These are phyloP conservation scores for Fusarium armeniacum DNA, from an alignment of 2,329 filamentous ascomycete genomes.

Conservation along the genomic window DNA sequence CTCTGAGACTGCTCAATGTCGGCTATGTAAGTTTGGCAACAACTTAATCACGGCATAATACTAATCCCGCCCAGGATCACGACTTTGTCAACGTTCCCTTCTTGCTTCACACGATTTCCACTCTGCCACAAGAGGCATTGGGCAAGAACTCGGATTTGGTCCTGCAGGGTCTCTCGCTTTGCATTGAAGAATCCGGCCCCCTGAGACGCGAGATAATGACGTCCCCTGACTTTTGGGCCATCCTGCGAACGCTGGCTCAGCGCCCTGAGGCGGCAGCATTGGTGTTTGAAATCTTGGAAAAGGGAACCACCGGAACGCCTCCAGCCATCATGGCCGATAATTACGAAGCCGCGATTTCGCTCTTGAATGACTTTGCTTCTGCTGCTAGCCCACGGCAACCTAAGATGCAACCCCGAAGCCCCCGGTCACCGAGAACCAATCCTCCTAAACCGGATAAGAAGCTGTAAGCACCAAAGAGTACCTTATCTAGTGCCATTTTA, in stretches of 20 bases:
- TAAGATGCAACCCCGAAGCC: slow-evolving; percentile 77
- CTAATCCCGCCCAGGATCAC: slow-evolving; percentile 72
- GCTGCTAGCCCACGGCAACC: slow-evolving; percentile 80
- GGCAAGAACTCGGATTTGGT: slow-evolving; percentile 82
- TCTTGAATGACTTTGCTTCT: slow-evolving; percentile 91
- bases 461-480: slow-evolving; percentile 36
- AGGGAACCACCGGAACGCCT: slow-evolving; percentile 78
- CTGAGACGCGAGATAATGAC: slow-evolving; percentile 94
- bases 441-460: slow-evolving; percentile 47
- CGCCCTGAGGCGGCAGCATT: slow-evolving; percentile 78
- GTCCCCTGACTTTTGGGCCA: slow-evolving; percentile 97
- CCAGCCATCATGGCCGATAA: slow-evolving; percentile 94
- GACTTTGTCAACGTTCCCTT: slow-evolving; percentile 94
- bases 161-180: slow-evolving; percentile 82
- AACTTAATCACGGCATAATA: neutral
- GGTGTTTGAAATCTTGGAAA: slow-evolving; percentile 90
- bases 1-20: slow-evolving; percentile 82
- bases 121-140: slow-evolving; percentile 82
- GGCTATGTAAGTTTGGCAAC: slow-evolving; percentile 78
- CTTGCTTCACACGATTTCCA: slow-evolving; percentile 90
- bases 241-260: slow-evolving; percentile 80
- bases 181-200: slow-evolving; percentile 81
- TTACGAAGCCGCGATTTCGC: slow-evolving; percentile 86
- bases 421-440: slow-evolving; percentile 55
- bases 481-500: neutral